Evolutionary conservation across 2,329 filamentous ascomycete species (phyloP), one percentile per base, ranked within the genome.

Genomic region (Simplicillium aogashimaense): DNA sequence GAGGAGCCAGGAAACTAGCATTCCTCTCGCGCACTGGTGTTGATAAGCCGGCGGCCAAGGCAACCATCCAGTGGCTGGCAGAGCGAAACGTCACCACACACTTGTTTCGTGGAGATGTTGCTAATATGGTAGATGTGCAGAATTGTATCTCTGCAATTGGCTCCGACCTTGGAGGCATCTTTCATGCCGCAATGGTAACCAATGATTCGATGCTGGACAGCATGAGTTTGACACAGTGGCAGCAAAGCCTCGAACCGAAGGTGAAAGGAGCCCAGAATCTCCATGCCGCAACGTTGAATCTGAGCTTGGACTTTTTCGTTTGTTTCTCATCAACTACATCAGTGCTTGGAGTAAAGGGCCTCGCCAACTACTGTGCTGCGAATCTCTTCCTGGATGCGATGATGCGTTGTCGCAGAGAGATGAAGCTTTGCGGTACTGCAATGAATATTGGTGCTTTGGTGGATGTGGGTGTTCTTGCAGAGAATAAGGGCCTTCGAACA

Each of bases 181-280:
- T 67, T 17, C 61, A 67, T 34, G 50, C 54, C 7, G 57, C 66
- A 15, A 63, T 67, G 60, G 60, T 65, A 6, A 46, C 53, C 9
- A 42, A 47, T 13, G 52, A 55, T 9, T 29, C 35, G 6, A 30
- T 44, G 6, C 42, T 56, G 10, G 36, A 41, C 25, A 44, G 40
- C 13, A 59, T 63, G 56, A 51, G 43, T 7, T 36, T 46, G 25
- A 40, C 48, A 3, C 37, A 53, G 3, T 61, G 50, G 49, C 38
- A 46, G 7, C 39, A 41, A 2, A 47, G 47, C 15, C 42, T 52
- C 16, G 37, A 40, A 14, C 55, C 57, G n/a, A 66, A 65, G 43
- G 52, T 60, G 13, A 20, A 47, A 7, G 60, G 59, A 2, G 53
- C 56, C 4, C 50, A 43, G 47, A 60, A 64, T 41, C 46, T 65